Evolutionary conservation across 2,329 filamentous ascomycete genomes (phyloP), one percentile per base, ranked within the genome.

Genomic region (Incumbomyces lentus): DNA sequence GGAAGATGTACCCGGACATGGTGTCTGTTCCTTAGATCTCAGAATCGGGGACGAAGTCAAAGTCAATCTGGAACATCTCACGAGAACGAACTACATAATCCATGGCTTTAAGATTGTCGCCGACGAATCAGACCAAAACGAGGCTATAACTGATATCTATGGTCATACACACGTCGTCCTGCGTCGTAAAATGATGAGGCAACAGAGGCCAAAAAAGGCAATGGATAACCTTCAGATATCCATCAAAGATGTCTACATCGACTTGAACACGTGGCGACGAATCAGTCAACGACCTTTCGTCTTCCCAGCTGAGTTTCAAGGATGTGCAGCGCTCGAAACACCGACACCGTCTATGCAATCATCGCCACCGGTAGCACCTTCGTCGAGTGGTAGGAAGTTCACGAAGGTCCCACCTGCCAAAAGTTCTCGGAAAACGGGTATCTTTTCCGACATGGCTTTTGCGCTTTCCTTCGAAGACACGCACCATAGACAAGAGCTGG

Each of bases 381-480:
- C 62, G 18, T 73, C 74, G 2, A 68, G 73, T 18, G 70, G 71
- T 6, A 68, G 72, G 49, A 61, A 52, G 10, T 50, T 51, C n/a
- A 34, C 22, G 6, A 40, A 40, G 11, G 17, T n/a, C 22, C 6
- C 13, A 18, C n/a, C 32, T 2, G 12, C 34, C 4, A n/a, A 41
- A 41, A 12, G 40, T 49, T 1, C 26, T 37, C 52, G 51, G 50
- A 55, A 38, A 2, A 59, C 55, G 14, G 68, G 69, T 2, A 52
- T 93, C 0, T 95, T 96, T 58, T 67, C 75, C 1, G 79, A 81
- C 35, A 95, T 95, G 88, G 79, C 79, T 0, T 95, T 96, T 64
- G 88, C 88, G 0, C 75, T 95, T 10, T 90, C 87, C 0, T 86
- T 87, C 51, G 71, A 75, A 1, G 72, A 78, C 44, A 73, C 71